These are phyloP conservation scores for Mallotus repandus DNA, from an alignment of 441 rosid species.

Conservation along the genomic window DNA sequence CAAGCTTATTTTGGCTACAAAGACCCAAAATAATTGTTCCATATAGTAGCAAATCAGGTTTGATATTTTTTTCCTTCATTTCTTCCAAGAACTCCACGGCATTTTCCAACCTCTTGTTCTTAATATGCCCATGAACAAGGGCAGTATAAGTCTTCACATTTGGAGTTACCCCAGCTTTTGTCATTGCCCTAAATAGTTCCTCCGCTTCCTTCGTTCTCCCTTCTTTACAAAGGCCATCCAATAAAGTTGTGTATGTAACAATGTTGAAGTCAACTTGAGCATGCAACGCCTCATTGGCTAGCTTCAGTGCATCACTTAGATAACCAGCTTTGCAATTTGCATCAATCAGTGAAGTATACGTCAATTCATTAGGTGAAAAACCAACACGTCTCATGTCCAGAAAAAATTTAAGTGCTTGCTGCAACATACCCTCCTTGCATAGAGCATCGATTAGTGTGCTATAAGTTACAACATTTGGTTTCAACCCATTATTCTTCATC, in stretches of 20 bases:
- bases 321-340: conserved; percentile 61
- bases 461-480: conserved; percentile 64
- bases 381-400: conserved; percentile 67
- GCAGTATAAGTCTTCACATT: conserved; percentile 54
- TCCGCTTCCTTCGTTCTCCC: conserved; percentile 59
- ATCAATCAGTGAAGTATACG: conserved; percentile 69
- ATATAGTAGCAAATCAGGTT: conserved; percentile 53
- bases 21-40: conserved; percentile 71
- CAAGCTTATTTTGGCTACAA: conserved; percentile 51
- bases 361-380: conserved; percentile 64
- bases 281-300: conserved; percentile 60
- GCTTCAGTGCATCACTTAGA: conserved; percentile 53
- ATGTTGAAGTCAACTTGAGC: conserved; percentile 47
- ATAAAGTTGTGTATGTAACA: conserved; percentile 57
- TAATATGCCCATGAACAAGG: conserved; percentile 61
- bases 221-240: conserved; percentile 60
- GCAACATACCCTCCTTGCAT: conserved; percentile 76
- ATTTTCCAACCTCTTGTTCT: conserved; percentile 49
- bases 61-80: conserved; percentile 46
- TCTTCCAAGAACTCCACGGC: conserved; percentile 50
- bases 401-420: conserved; percentile 56
- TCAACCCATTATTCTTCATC: conserved; percentile 51
- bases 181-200: conserved; percentile 49
- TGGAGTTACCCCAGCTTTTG: conserved; percentile 47
- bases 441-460: conserved; percentile 71